Base-by-base conservation (phyloP, 805 yeast genomes). In the Blastobotrys peoriensis region DNA sequence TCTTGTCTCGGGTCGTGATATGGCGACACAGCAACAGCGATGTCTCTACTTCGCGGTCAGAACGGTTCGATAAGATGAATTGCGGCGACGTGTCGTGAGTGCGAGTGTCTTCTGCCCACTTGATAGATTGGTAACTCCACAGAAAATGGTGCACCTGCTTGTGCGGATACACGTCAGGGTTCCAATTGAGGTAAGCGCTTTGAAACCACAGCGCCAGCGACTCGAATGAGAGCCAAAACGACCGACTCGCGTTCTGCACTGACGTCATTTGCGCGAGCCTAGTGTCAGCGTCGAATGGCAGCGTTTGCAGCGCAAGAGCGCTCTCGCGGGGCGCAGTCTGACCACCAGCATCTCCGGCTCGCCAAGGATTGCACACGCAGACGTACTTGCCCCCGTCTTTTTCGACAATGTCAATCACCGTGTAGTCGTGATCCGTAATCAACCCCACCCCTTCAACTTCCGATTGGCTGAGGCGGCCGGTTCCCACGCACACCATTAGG, bases 341-440 rank as follows among this genome's bases (percentile, higher is more conserved):
- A 5, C 35, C 41, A 38, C 6, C 17, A 22, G 30, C 33, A 20
- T 39, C 6, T 28, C 43, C 49, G 25, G 49, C 37, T 23, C 39
- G 34, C 75, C 74, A 73, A 0, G 83, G 82, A 52, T 79, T 78
- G 41, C 66, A 67, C 3, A 77, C 44, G 0, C 54, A 49, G 2
- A 73, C 45, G 2, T 50, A 30, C 28, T 43, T 43, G 10, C 49
- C 44, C 8, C 51, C 57, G 2, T 48, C 55, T 3, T 51, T 49
- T 5, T 47, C 50, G 20, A 54, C 47, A 25, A 78, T 43, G n/a
- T 64, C 73, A 2, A 71, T 46, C 0, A 86, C 64, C 0, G 84
- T 70, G 57, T 86, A 87, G 60, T 87, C 96, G 61, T 87, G 96
- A 30, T 73, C 67, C 3, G 80, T 64, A 1, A 75, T 65, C 23